Evolutionary conservation across 352 stramenopile species (phyloP).

Genomic region (Pythium guiyangense): DNA sequence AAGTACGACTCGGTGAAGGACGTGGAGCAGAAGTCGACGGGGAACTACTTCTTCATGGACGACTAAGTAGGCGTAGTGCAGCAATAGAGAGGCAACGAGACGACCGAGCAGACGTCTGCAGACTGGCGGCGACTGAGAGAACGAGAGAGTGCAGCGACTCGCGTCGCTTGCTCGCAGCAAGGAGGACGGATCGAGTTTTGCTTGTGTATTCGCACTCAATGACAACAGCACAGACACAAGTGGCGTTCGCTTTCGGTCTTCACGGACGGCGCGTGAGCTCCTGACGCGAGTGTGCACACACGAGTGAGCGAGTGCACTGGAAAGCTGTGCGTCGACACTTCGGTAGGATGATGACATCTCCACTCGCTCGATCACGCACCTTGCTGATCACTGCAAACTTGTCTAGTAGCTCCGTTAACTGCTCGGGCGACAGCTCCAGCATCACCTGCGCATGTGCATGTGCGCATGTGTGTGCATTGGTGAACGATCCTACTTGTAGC

Average conservation of each 20-base stretch:
- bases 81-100: background rate
- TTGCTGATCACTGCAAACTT: slow-evolving; percentile 33
- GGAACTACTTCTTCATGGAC: slow-evolving; percentile 99
- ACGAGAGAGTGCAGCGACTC: background rate
- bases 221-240: background rate
- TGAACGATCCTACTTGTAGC: background rate
- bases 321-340: background rate
- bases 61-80: slow-evolving; percentile 59
- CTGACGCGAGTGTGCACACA: slow-evolving; percentile 1
- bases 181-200: slow-evolving; percentile 3
- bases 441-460: slow-evolving; percentile 23
- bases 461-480: background rate
- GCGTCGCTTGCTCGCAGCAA: background rate
- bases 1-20: slow-evolving; percentile 97
- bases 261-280: slow-evolving; percentile 14
- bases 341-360: background rate
- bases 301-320: background rate
- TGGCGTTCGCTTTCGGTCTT: background rate
- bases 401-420: slow-evolving; percentile 32
- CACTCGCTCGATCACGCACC: slow-evolving; percentile 3
- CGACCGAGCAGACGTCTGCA: background rate
- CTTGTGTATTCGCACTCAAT: background rate
- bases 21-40: slow-evolving; percentile 95
- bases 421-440: slow-evolving; percentile 37
- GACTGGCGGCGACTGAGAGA: slow-evolving; percentile 2